Evolutionary conservation across 208 protist genomes (phyloP).

Genomic region (Balamuthia mandrillaris): DNA sequence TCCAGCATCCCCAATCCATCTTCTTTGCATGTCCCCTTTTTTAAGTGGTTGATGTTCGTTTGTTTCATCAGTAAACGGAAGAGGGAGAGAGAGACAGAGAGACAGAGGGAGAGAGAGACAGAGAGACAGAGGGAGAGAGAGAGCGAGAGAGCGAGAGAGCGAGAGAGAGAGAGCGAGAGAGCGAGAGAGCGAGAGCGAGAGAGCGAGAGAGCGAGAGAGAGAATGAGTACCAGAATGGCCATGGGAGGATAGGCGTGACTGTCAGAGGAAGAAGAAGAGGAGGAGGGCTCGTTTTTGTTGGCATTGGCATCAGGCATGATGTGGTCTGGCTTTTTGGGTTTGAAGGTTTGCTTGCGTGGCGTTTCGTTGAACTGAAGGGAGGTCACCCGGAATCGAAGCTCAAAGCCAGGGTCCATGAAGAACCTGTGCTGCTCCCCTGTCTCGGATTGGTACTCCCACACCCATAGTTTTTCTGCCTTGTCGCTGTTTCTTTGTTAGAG

Average conservation of each 20-base stretch:
- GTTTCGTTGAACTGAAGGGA: neutral
- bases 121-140: neutral
- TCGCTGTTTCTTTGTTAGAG: neutral
- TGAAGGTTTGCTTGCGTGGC: neutral
- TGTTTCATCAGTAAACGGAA: neutral
- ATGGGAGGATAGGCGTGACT: neutral
- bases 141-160: no score
- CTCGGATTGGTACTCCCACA: slow-evolving; percentile 16
- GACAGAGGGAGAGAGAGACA: neutral
- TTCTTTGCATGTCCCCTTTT: neutral
- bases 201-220: neutral
- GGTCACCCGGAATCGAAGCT: slow-evolving; percentile 8
- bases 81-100: neutral
- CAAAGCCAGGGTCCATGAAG: neutral
- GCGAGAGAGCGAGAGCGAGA: neutral
- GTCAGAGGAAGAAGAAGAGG: neutral
- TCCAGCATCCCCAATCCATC: neutral
- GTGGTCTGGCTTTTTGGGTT: slow-evolving; percentile 12
- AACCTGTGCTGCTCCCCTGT: neutral
- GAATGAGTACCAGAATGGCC: neutral
- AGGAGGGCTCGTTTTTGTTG: neutral
- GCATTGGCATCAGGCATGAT: neutral
- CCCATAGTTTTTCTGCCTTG: slow-evolving; percentile 5
- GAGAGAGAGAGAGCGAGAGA: neutral
- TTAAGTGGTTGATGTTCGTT: neutral